Percentiles rank a stretch among this genome's conserved stretches.
These are phyloP conservation scores for Eucalyptus virginea DNA, from an alignment of 345 rosid species.

Conservation along the genomic window DNA sequence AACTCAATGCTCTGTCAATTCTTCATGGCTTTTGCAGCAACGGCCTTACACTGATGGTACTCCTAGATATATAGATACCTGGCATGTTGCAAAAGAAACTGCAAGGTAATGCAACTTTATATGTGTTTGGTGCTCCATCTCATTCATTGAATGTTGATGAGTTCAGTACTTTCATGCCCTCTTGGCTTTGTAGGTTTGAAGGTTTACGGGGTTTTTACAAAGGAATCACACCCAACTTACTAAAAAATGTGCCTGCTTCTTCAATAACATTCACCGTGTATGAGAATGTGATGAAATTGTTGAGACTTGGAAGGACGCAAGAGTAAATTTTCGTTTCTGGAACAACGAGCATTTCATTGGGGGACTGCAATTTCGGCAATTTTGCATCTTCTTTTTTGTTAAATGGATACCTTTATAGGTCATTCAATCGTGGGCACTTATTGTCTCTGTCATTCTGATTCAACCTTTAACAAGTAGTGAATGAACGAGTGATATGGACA, in stretches of 20 bases:
- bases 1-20: background rate
- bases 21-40: conserved; percentile 43
- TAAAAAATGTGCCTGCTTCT: conserved; percentile 84
- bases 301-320: conserved; percentile 1
- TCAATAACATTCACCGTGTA: conserved; percentile 77
- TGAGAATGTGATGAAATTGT: conserved; percentile 66
- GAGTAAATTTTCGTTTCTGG: background rate
- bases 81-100: conserved; percentile 75
- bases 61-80: conserved; percentile 71
- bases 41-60: conserved; percentile 62
- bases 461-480: background rate
- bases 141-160: background rate
- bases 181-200: conserved; percentile 49
- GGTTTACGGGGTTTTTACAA: conserved; percentile 77
- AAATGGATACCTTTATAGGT: background rate
- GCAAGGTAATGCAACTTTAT: conserved; percentile 28
- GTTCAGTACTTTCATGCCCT: background rate
- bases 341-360: background rate
- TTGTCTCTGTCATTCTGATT: background rate
- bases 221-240: conserved; percentile 72
- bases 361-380: background rate
- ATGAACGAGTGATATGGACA: background rate
- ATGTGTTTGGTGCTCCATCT: background rate
- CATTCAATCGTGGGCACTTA: background rate
- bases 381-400: background rate